Evolutionary conservation across 495 filamentous ascomycete species (phyloP).

Genomic region (Massariosphaeria phaeospora): DNA sequence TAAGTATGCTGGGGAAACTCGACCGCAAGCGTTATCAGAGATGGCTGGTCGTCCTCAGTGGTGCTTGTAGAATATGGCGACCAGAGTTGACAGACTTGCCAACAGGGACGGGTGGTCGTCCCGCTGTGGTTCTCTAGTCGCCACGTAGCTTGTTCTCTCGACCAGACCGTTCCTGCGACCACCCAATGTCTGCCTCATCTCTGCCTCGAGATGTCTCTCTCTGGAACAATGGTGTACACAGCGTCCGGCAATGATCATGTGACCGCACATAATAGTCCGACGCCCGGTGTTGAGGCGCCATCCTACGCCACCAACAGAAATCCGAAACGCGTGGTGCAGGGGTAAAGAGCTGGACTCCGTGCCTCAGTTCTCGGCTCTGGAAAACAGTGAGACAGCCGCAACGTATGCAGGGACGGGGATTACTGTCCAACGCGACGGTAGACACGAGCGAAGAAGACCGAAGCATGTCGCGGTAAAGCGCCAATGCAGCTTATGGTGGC

Average conservation of each 20-base stretch:
- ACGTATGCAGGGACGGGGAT: neutral
- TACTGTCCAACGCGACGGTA: neutral
- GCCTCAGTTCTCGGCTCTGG: constrained; percentile 12
- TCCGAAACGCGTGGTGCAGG: constrained; percentile 23
- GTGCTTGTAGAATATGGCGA: too few relatives aligned
- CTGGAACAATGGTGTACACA: constrained; percentile 3
- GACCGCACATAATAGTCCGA: too few relatives aligned
- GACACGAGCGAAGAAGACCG: neutral
- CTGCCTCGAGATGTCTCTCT: constrained; percentile 23
- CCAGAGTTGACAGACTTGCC: neutral
- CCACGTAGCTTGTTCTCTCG: neutral
- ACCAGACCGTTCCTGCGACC: constrained; percentile 15
- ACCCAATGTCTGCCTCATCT: constrained; percentile 5
- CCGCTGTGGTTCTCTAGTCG: neutral
- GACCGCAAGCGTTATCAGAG: neutral
- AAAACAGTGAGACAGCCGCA: constrained; percentile 1
- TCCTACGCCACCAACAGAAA: constrained; percentile 17
- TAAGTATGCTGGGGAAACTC: neutral
- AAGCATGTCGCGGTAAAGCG: neutral
- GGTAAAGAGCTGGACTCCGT: constrained; percentile 13
- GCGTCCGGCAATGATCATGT: too few relatives aligned
- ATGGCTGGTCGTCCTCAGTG: too few relatives aligned
- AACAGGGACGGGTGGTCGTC: neutral
- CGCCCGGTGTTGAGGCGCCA: neutral
- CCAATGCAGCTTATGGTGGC: constrained; percentile 9